Base-by-base conservation (phyloP, 176 grass and related monocot species). In the Alopecurus myosuroides region DNA sequence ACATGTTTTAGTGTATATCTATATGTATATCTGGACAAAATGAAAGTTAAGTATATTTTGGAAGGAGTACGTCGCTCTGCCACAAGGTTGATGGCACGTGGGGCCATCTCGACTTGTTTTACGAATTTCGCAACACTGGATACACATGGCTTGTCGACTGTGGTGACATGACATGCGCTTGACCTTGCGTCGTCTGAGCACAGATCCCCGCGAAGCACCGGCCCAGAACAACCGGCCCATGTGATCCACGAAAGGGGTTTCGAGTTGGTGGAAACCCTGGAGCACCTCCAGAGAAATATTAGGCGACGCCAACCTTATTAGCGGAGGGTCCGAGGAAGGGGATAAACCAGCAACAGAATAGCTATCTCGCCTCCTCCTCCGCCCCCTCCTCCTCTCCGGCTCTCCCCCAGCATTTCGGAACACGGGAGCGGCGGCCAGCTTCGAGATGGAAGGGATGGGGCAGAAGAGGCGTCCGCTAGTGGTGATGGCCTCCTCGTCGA, bases 381-480 rank as follows among this genome's bases (percentile, higher is more conserved):
- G n/a, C 29, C 60, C 10, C 10, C 11, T 11, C 44, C 61, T 3
- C 8, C 35, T 11, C 29, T 3, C 22, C 77, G 2, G 20, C 42
- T 11, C 49, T 22, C 22, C 60, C 18, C 77, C 23, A 22, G 41
- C 39, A 30, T 30, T n/a, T 33, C 78, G 58, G 67, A 19, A 17
- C 60, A 28, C 70, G 29, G 26, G 15, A 40, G 25, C 37, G 75
- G 23, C 42, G 64, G 82, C 9, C 19, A 19, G 66, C 45, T 76
- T 34, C 25, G 45, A 70, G 77, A 88, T 88, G 72, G 92, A 86
- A 11, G 77, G 82, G 18, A 66, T 61, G 65, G 82, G 80, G 48
- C 82, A 89, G 76, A 89, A 82, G 81, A 67, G 77, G 48, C 80
- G 87, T 22, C 88, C 85, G 74, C 69, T 92, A 66, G 75, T 83